phyloP scores from a whole-genome alignment of 1,284 basidiomycete genomes.

The Xanthoconium separans region DNA sequence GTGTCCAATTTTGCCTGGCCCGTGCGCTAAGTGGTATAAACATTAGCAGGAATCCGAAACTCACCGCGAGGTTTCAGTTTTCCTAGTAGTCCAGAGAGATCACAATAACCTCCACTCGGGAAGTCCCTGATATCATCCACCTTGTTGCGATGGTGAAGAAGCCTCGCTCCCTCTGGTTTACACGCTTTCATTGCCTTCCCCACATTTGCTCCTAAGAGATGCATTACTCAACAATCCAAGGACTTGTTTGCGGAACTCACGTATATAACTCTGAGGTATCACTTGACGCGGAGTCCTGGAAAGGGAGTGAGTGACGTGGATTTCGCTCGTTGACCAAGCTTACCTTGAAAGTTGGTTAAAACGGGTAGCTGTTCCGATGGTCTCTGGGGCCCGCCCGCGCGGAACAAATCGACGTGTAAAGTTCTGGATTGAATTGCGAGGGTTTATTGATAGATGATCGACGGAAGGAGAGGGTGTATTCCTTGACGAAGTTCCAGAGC shows the following conservation, averaged over 20 bases:
- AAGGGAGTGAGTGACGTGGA: background rate
- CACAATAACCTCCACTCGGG: constrained; percentile 1
- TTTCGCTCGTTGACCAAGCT: background rate
- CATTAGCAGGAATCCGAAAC: background rate
- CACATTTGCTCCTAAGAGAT: background rate
- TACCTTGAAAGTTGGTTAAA: background rate
- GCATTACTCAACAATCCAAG: background rate
- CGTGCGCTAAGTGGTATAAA: background rate
- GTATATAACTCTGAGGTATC: constrained; percentile 8
- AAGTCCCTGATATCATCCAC: constrained; percentile 1
- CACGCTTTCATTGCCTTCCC: background rate
- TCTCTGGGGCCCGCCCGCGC: background rate
- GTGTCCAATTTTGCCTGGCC: background rate
- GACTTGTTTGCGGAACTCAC: constrained; percentile 1
- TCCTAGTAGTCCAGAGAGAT: background rate
- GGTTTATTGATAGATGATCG: background rate
- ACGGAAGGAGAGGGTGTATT: background rate
- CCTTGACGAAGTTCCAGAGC: background rate
- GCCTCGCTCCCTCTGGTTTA: background rate
- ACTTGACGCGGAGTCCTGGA: constrained; percentile 1
- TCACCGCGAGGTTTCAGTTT: background rate
- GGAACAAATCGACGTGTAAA: background rate
- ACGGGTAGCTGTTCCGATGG: background rate
- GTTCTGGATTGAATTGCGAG: background rate
- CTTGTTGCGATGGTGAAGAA: background rate